phyloP scores from a whole-genome alignment of 768 basidiomycete genomes.

The Termitomyces sp. region DNA sequence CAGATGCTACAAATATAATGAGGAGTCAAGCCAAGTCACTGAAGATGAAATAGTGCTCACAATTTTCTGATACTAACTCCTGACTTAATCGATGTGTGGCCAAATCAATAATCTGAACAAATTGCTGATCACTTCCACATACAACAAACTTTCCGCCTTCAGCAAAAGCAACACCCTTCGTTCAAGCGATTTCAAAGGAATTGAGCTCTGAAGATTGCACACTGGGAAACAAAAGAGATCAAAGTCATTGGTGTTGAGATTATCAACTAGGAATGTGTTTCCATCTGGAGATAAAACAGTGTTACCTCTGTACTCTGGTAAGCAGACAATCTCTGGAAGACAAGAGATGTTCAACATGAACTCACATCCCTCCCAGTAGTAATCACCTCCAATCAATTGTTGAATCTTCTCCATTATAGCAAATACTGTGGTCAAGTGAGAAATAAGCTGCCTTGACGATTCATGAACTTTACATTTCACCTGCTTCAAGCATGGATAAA shows the following conservation, averaged over 20 bases:
- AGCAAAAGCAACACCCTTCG: too few relatives aligned
- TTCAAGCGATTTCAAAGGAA: neutral
- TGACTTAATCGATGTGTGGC: neutral
- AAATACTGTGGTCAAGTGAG: neutral
- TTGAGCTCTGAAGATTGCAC: neutral
- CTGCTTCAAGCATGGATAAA: neutral
- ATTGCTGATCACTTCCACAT: neutral
- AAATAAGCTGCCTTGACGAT: too few relatives aligned
- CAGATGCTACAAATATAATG: neutral
- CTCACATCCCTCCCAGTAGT: neutral
- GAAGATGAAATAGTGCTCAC: neutral
- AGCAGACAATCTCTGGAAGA: neutral
- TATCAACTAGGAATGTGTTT: conserved; percentile 6
- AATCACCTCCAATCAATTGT: neutral
- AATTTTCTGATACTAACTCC: neutral
- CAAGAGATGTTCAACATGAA: neutral
- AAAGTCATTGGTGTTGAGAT: conserved; percentile 3
- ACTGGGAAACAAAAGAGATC: conserved; percentile 1
- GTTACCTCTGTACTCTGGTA: conserved; percentile 1
- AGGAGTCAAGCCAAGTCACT: neutral
- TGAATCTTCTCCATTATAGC: too few relatives aligned
- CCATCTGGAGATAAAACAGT: too few relatives aligned
- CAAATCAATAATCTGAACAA: conserved; percentile 2
- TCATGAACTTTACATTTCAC: neutral
- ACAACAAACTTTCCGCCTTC: conserved; percentile 3